These are phyloP conservation scores for Salix arbutifolia DNA, from an alignment of 345 rosid species.

Conservation along the genomic window DNA sequence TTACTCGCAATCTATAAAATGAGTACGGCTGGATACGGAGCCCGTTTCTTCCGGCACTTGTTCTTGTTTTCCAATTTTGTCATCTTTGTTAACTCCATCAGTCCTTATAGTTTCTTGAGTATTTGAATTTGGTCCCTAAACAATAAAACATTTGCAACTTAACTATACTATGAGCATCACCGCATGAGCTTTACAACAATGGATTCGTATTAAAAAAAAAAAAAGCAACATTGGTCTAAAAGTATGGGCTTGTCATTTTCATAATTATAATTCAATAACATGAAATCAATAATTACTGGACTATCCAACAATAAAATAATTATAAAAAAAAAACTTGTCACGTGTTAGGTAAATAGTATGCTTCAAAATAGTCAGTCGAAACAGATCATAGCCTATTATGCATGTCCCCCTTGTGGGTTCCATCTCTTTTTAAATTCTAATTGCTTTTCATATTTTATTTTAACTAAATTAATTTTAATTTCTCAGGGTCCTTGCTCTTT, in stretches of 20 bases:
- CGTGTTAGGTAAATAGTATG: slow-evolving; percentile 27
- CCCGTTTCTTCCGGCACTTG: too few species aligned
- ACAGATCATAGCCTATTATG: slow-evolving; percentile 9
- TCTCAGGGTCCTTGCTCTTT: background rate
- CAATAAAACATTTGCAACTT: background rate
- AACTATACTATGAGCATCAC: too few species aligned
- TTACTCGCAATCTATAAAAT: too few species aligned
- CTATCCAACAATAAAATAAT: background rate
- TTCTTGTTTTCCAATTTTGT: background rate
- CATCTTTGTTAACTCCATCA: background rate
- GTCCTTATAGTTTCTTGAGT: background rate
- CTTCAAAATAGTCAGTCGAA: slow-evolving; percentile 13
- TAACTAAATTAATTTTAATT: background rate
- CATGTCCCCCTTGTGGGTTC: slow-evolving; percentile 2
- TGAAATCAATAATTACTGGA: background rate
- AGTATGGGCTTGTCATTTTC: background rate
- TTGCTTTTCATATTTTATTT: background rate
- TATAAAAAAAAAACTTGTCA: slow-evolving; percentile 4
- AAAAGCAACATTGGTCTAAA: background rate
- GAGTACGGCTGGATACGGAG: background rate
- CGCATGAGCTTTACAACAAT: background rate
- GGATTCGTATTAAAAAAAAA: background rate
- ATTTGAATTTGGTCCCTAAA: background rate
- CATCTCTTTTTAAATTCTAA: background rate
- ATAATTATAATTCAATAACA: background rate